Percentiles rank a stretch among this genome's conserved stretches.
These are phyloP conservation scores for Crotalaria pallida DNA, from an alignment of 306 rosid genomes.

Conservation along the genomic window DNA sequence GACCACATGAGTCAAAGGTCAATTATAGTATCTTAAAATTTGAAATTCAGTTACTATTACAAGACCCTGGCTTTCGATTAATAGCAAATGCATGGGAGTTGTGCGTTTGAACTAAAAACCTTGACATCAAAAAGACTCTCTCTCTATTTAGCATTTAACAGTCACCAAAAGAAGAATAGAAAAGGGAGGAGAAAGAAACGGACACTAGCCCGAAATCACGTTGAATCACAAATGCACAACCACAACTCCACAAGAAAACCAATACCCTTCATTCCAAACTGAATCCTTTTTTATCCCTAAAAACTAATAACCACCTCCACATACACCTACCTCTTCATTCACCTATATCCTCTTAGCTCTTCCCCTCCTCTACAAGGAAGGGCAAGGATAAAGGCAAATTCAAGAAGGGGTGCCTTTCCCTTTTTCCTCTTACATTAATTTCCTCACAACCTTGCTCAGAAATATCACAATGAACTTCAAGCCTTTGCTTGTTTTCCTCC, in stretches of 20 bases:
- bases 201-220: background rate
- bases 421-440: background rate
- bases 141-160: background rate
- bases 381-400: background rate
- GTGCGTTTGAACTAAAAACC: background rate
- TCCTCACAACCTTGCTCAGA: background rate
- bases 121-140: background rate
- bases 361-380: slow-evolving; percentile 25
- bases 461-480: slow-evolving; percentile 22
- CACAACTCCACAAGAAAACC: background rate
- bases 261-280: background rate
- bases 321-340: background rate
- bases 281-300: slow-evolving; percentile 1
- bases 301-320: too few relatives aligned
- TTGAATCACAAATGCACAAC: background rate
- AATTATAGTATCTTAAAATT: background rate
- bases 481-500: slow-evolving; percentile 19
- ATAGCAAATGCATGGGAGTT: background rate
- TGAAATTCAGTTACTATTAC: background rate
- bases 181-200: slow-evolving; percentile 13
- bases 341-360: slow-evolving; percentile 1
- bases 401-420: background rate
- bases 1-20: background rate
- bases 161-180: background rate
- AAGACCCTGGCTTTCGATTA: background rate